Evolutionary conservation across 352 stramenopile species (phyloP).

Genomic region (Phytophthora pinifolia): DNA sequence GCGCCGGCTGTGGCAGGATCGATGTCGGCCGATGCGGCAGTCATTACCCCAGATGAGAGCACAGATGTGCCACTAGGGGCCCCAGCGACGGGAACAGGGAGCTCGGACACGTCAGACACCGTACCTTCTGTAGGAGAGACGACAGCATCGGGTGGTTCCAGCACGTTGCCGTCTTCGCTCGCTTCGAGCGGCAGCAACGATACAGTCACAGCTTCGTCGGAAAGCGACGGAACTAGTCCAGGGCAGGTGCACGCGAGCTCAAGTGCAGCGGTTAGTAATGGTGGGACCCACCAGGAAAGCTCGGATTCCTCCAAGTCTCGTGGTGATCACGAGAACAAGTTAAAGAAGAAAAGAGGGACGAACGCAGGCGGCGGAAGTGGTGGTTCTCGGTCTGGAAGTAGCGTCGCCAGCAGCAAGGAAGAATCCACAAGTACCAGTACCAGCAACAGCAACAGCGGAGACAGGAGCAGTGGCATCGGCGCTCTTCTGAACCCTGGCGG

Average conservation of each 20-base stretch:
- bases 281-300: no score
- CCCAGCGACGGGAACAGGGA: constrained; percentile 3
- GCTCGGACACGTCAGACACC: neutral
- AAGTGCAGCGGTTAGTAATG: constrained; percentile 22
- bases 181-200: constrained; percentile 22
- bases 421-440: constrained; percentile 1
- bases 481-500: constrained; percentile 29
- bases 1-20: constrained; percentile 11
- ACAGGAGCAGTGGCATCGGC: constrained; percentile 9
- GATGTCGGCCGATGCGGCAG: constrained; percentile 12
- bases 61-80: constrained; percentile 7
- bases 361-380: constrained; percentile 10
- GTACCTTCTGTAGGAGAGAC: constrained; percentile 2
- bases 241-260: constrained; percentile 30
- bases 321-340: constrained; percentile 12
- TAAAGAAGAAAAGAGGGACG: constrained; percentile 19
- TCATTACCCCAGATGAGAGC: constrained; percentile 14
- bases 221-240: constrained; percentile 6
- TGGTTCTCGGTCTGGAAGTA: constrained; percentile 6
- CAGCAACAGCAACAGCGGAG: constrained; percentile 15
- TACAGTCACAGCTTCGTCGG: constrained; percentile 14
- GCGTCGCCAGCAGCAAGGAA: neutral
- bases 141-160: neutral
- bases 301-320: neutral
- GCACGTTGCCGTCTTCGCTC: constrained; percentile 5